These are phyloP conservation scores for Fraxinus anomala DNA, from an alignment of 257 asterid genomes.

Conservation along the genomic window DNA sequence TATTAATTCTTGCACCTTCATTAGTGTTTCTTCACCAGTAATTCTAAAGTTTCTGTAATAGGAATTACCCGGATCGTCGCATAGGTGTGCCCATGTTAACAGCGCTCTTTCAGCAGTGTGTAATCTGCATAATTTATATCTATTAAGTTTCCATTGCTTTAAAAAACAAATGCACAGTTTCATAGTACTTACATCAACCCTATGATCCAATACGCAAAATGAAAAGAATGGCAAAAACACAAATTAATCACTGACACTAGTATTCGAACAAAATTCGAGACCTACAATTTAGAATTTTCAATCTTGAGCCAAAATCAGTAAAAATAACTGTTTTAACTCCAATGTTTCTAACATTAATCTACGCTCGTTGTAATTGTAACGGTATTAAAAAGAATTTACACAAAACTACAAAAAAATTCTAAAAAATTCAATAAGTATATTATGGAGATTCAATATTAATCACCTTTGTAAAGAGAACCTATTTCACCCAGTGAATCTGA, in stretches of 20 bases:
- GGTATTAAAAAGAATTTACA: background rate
- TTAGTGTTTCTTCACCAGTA: background rate
- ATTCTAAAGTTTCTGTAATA: background rate
- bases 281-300: conserved; percentile 13
- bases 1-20: conserved; percentile 1
- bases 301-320: conserved; percentile 9
- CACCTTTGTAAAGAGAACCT: background rate
- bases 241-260: conserved; percentile 15
- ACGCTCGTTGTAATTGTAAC: background rate
- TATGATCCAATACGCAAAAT: conserved; percentile 9
- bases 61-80: conserved; percentile 17
- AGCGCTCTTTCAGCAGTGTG: conserved; percentile 31
- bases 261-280: background rate
- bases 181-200: conserved; percentile 21
- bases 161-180: conserved; percentile 16
- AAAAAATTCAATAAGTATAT: background rate
- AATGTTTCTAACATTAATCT: conserved; percentile 22
- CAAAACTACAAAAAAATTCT: background rate
- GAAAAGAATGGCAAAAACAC: background rate
- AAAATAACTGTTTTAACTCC: background rate
- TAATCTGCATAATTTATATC: conserved; percentile 32
- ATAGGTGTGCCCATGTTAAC: conserved; percentile 52
- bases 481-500: background rate
- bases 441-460: background rate
- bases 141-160: conserved; percentile 25